These are phyloP conservation scores for Lactarius sanguifluus DNA, from an alignment of 768 basidiomycete genomes.

Conservation along the genomic window DNA sequence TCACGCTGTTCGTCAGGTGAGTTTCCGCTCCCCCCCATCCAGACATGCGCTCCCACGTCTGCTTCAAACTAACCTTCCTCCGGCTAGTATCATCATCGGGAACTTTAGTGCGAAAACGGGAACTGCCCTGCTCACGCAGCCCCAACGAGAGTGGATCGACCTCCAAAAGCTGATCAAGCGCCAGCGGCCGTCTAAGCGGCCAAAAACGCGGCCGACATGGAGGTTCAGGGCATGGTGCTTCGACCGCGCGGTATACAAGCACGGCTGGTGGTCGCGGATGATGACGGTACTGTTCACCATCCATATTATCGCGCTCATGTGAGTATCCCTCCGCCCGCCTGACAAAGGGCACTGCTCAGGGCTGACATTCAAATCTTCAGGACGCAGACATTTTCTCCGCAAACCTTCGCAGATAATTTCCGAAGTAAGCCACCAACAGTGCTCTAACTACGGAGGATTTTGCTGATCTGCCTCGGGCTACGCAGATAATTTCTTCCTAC, in stretches of 20 bases:
- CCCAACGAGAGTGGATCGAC: slow-evolving; percentile 94
- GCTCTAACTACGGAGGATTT: neutral
- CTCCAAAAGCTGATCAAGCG: slow-evolving; percentile 84
- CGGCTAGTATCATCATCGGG: slow-evolving; percentile 86
- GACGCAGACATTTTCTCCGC: slow-evolving; percentile 73
- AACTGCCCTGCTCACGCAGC: slow-evolving; percentile 76
- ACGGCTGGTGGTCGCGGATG: slow-evolving; percentile 85
- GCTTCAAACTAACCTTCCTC: slow-evolving; percentile 11
- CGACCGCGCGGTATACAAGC: slow-evolving; percentile 85
- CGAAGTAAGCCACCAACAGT: slow-evolving; percentile 49
- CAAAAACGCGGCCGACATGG: slow-evolving; percentile 56
- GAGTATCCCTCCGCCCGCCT: slow-evolving; percentile 33
- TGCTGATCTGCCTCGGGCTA: slow-evolving; percentile 11
- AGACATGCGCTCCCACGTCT: neutral
- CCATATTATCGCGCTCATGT: slow-evolving; percentile 86
- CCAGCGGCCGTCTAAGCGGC: slow-evolving; percentile 83
- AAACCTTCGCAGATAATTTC: slow-evolving; percentile 49
- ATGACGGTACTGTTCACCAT: slow-evolving; percentile 79
- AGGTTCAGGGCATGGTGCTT: slow-evolving; percentile 81
- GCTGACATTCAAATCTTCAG: slow-evolving; percentile 40
- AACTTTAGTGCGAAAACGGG: slow-evolving; percentile 90
- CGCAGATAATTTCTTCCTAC: slow-evolving; percentile 75
- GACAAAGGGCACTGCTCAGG: neutral
- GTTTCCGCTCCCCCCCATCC: slow-evolving; percentile 27
- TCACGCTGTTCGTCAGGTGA: slow-evolving; percentile 89